phyloP scores from a whole-genome alignment of 305 asterid genomes.

The Solanum aculeatissimum region DNA sequence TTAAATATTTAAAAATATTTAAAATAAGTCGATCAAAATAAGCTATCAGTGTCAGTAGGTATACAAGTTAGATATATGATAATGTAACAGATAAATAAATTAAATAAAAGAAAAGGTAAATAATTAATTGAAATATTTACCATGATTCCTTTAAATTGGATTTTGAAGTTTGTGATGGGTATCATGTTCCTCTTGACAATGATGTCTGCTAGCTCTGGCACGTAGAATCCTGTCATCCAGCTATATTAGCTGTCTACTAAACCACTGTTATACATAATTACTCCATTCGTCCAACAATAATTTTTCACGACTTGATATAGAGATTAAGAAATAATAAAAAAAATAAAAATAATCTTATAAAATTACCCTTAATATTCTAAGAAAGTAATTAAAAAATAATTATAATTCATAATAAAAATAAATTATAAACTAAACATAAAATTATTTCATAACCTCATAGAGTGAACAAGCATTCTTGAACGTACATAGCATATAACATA shows the following conservation, averaged over 20 bases:
- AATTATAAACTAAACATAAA: no score
- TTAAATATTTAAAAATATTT: no score
- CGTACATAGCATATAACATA: not conserved
- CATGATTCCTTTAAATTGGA: slow-evolving; percentile 30
- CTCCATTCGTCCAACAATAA: no score
- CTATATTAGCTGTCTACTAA: not conserved
- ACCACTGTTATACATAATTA: not conserved
- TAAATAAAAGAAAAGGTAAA: not conserved
- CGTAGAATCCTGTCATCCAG: slow-evolving; percentile 14
- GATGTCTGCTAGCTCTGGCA: slow-evolving; percentile 30
- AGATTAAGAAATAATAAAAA: no score
- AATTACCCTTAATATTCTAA: no score
- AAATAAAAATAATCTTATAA: no score
- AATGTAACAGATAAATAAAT: not conserved
- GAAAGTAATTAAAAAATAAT: no score
- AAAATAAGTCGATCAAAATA: no score
- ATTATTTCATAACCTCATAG: no score
- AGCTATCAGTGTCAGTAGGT: not conserved
- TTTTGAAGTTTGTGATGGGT: not conserved
- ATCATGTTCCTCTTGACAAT: slow-evolving; percentile 12
- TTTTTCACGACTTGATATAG: no score
- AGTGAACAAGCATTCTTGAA: no score
- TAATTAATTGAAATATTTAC: not conserved
- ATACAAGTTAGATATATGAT: not conserved
- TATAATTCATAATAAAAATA: no score